These are phyloP conservation scores for Aspergillus pseudotamarii DNA, from an alignment of 2,329 filamentous ascomycete genomes.

Conservation along the genomic window DNA sequence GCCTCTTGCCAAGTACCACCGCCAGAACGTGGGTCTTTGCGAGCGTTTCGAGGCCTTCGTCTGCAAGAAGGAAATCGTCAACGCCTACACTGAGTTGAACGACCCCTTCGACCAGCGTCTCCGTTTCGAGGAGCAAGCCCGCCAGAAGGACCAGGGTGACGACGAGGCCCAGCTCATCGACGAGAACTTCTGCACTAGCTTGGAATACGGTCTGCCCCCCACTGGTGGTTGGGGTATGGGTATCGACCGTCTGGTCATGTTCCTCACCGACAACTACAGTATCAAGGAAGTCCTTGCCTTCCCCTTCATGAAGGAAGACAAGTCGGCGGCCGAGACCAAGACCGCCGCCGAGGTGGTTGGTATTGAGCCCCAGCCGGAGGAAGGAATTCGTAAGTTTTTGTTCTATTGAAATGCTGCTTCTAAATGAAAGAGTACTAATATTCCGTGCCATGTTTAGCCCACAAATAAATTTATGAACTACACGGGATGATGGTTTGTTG, in stretches of 20 bases:
- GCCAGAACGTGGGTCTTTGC: constrained; percentile 77
- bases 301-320: constrained; percentile 96
- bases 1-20: constrained; percentile 93
- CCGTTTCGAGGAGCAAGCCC: constrained; percentile 91
- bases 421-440: constrained; percentile 24
- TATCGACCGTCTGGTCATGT: constrained; percentile 92
- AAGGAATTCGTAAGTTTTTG: constrained; percentile 57
- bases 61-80: constrained; percentile 94
- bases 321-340: constrained; percentile 49
- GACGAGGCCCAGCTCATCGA: constrained; percentile 96
- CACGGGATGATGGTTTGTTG: constrained; percentile 15
- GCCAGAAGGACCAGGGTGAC: constrained; percentile 94
- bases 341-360: constrained; percentile 65
- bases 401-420: constrained; percentile 3
- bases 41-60: constrained; percentile 98
- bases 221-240: constrained; percentile 97
- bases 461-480: constrained; percentile 33
- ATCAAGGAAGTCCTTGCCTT: constrained; percentile 97
- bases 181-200: constrained; percentile 87
- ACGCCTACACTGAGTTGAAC: constrained; percentile 97
- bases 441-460: constrained; percentile 26
- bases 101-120: constrained; percentile 93
- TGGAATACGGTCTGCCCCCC: constrained; percentile 89
- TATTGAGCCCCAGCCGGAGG: constrained; percentile 60
- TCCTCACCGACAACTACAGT: constrained; percentile 90